A percentile compares a stretch with the other conserved stretches of the same genome.
phyloP scores from a whole-genome alignment of 108 stramenopile genomes.

The Craspedostauros australis region DNA sequence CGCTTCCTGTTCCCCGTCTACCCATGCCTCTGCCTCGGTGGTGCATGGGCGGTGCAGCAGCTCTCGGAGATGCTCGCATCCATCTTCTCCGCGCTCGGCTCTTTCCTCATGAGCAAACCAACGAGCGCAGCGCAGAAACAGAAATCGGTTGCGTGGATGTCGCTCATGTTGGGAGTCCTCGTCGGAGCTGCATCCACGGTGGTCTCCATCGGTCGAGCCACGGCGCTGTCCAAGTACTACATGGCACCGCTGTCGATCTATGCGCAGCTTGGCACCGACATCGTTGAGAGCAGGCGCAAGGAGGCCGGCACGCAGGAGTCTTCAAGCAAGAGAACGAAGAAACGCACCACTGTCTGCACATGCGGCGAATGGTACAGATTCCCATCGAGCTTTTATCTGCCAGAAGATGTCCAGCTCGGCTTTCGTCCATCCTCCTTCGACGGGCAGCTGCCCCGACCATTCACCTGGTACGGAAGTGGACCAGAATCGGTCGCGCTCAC shows the following conservation, averaged over 20 bases:
- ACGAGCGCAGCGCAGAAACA: no score
- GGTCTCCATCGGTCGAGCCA: slow-evolving; percentile 51
- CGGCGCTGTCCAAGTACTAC: slow-evolving; percentile 66
- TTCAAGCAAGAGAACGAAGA: slow-evolving; percentile 2
- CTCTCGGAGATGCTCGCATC: background rate
- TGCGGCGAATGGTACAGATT: slow-evolving; percentile 98
- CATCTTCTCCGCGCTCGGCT: no score
- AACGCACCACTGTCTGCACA: slow-evolving; percentile 57
- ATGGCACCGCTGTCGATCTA: slow-evolving; percentile 68
- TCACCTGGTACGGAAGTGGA: slow-evolving; percentile 49
- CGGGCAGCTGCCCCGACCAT: slow-evolving; percentile 91
- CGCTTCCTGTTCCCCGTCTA: slow-evolving; percentile 92
- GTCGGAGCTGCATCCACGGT: slow-evolving; percentile 28
- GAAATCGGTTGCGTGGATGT: slow-evolving; percentile 3
- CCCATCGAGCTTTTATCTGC: slow-evolving; percentile 87
- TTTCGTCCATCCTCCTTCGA: slow-evolving; percentile 83
- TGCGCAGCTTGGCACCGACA: slow-evolving; percentile 21
- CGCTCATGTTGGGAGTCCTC: slow-evolving; percentile 18
- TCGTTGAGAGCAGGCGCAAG: background rate
- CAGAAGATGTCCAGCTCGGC: slow-evolving; percentile 44
- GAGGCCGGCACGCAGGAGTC: background rate
- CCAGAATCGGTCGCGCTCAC: slow-evolving; percentile 9
- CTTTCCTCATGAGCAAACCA: no score
- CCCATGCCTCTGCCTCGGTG: slow-evolving; percentile 59
- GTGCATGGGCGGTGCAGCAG: slow-evolving; percentile 23